Conservation (phyloP, 768 basidiomycete genomes). For the Tubosaeta sp. region DNA sequence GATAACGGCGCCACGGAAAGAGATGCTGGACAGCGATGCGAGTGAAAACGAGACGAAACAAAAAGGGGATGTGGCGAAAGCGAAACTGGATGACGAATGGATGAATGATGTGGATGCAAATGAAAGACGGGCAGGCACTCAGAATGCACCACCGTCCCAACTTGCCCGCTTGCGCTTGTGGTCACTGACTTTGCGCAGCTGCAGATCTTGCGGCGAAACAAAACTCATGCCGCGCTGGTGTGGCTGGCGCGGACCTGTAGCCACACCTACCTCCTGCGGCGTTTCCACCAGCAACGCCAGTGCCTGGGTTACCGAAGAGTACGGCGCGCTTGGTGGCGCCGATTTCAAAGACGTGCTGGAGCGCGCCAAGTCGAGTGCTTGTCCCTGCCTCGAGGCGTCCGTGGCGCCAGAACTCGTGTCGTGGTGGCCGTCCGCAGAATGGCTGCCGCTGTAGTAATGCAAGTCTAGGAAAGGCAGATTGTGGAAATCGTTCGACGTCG, state of each 20-base stretch:
- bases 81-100: constrained; percentile 12
- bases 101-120: constrained; percentile 11
- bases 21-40: constrained; percentile 24
- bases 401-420: constrained; percentile 21
- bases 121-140: not conserved
- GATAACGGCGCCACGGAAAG: constrained; percentile 6
- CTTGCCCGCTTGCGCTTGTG: constrained; percentile 57
- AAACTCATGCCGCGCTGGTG: constrained; percentile 51
- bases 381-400: constrained; percentile 37
- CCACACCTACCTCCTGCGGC: constrained; percentile 5
- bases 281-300: constrained; percentile 26
- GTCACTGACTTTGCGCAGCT: constrained; percentile 44
- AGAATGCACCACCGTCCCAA: constrained; percentile 47
- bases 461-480: constrained; percentile 69
- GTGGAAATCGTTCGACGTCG: constrained; percentile 33
- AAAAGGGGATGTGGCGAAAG: constrained; percentile 7
- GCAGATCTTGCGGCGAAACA: constrained; percentile 49
- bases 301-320: constrained; percentile 28
- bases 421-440: constrained; percentile 26
- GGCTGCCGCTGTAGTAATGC: constrained; percentile 53
- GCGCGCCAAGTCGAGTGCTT: constrained; percentile 49
- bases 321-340: constrained; percentile 22
- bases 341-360: constrained; percentile 30
- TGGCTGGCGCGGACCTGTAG: constrained; percentile 12
- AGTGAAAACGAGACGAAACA: constrained; percentile 7